Evolutionary conservation across 1,284 basidiomycete genomes (phyloP), one percentile per base, ranked within the genome.

Genomic region (Coniferiporia sulphurascens): DNA sequence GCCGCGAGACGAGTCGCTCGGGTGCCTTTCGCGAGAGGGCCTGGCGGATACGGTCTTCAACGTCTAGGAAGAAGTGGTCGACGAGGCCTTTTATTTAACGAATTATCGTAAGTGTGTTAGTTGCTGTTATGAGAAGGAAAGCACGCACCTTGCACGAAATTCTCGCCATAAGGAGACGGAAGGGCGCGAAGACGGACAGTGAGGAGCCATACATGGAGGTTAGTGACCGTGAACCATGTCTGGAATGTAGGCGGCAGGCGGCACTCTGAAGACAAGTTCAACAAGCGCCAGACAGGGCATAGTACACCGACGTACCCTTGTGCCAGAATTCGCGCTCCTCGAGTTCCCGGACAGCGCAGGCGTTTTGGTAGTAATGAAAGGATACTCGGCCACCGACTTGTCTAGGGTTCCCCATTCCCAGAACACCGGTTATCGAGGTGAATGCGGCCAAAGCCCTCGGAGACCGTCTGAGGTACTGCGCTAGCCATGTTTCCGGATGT

Each of bases 191-290:
- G 81, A 19, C 96, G 90, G 50, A 92, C 88, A 7, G 89, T 87
- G 52, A 98, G 84, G 60, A 98, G 79, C 86, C 95, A 94, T 58
- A 98, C 78, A 73, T 99, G 95, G 44, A 98, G 79, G 64, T 96
- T 94, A 48, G 94, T 95, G 56, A 98, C 78, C 32, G 93, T 93
- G 76, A 98, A 98, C 92, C 95, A 99, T 4, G 95, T 93, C 71
- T 98, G 95, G 72, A 98, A 98, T 0, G 96, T 98, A 6, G 89
- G 87, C 2, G 96, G 95, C 12, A 99, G 78, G 53, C 81, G 79
- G 69, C 93, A 98, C 65, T 87, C 95, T 95, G 43, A 41, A 32
- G 44, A 60, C 35, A 8, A 55, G 43, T n/a, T 46, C 10, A 38
- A 27, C 56, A 48, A 61, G 21, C 50, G 8, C 21, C 19, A 51